Percentiles rank a stretch among this genome's conserved stretches.
phyloP scores from a whole-genome alignment of 345 rosid genomes.

The Heritiera littoralis region DNA sequence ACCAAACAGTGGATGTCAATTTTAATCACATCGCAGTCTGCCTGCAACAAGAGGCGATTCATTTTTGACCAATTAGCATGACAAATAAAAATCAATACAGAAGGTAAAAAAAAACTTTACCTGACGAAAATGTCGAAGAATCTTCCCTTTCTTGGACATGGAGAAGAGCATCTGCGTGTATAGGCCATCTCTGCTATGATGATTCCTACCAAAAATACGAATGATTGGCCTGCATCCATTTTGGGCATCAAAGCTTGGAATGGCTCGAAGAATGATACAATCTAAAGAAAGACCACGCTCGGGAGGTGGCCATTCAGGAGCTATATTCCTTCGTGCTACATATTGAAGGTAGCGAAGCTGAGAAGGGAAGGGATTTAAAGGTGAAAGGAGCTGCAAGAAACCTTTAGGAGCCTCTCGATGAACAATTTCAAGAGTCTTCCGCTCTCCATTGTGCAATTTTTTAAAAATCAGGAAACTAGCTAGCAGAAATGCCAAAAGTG shows the following conservation, averaged over 20 bases:
- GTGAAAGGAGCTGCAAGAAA: constrained; percentile 83
- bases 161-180: constrained; percentile 91
- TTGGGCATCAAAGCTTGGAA: constrained; percentile 86
- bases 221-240: constrained; percentile 93
- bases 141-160: constrained; percentile 72
- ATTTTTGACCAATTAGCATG: constrained; percentile 23
- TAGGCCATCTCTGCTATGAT: constrained; percentile 57
- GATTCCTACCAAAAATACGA: constrained; percentile 89
- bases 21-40: constrained; percentile 91
- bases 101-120: constrained; percentile 37
- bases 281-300: constrained; percentile 92
- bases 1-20: constrained; percentile 95
- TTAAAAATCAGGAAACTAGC: constrained; percentile 84
- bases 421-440: constrained; percentile 82
- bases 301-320: constrained; percentile 98
- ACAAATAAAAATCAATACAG: neutral
- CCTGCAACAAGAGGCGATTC: constrained; percentile 51
- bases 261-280: constrained; percentile 80
- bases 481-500: constrained; percentile 79
- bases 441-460: constrained; percentile 77
- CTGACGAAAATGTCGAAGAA: constrained; percentile 81
- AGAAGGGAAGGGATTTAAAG: constrained; percentile 92
- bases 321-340: constrained; percentile 81
- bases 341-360: constrained; percentile 97
- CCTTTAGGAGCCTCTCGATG: constrained; percentile 98